phyloP scores from a whole-genome alignment of 306 rosid genomes.

The Malus fusca region DNA sequence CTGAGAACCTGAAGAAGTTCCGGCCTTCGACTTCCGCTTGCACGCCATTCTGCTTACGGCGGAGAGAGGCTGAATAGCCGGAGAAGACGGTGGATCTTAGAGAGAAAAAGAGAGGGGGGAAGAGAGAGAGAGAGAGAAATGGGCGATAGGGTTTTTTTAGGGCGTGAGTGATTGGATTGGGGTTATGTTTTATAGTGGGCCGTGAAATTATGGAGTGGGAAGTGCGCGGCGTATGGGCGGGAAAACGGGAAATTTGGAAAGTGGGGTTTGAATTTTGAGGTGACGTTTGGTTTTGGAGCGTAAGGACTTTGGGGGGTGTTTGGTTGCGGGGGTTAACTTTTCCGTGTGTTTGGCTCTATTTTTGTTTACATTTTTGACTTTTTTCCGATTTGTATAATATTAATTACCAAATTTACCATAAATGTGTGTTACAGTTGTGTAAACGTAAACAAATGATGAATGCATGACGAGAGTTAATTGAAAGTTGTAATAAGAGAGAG shows the following conservation, averaged over 20 bases:
- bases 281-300: neutral
- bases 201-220: neutral
- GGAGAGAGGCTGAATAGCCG: neutral
- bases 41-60: neutral
- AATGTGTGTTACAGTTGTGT: too few relatives aligned
- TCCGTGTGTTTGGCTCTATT: neutral
- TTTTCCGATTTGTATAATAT: neutral
- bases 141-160: neutral
- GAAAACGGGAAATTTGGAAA: neutral
- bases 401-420: too few relatives aligned
- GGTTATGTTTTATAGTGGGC: neutral
- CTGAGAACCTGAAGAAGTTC: neutral
- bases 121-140: neutral
- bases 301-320: neutral
- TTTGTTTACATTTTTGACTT: too few relatives aligned
- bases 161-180: neutral
- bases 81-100: neutral
- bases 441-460: too few relatives aligned
- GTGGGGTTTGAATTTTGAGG: neutral
- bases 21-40: slow-evolving; percentile 3
- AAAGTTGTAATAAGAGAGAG: too few relatives aligned
- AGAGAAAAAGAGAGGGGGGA: neutral
- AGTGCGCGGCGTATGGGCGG: neutral
- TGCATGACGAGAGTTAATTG: too few relatives aligned
- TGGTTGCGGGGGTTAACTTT: neutral